These are phyloP conservation scores for Microstegium vimineum DNA, from an alignment of 176 grass and related monocot genomes.

Conservation along the genomic window DNA sequence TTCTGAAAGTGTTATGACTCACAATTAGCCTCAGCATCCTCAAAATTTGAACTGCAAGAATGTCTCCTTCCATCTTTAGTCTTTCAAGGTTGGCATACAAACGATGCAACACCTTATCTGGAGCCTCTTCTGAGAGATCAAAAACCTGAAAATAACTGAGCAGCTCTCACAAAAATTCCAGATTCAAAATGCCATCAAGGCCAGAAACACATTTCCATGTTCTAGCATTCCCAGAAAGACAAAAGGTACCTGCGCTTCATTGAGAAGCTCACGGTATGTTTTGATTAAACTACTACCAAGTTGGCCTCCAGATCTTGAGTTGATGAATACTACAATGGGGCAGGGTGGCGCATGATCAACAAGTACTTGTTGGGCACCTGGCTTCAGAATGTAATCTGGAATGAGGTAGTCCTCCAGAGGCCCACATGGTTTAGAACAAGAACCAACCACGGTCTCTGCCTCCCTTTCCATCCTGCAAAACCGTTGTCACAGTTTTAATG, in stretches of 20 bases:
- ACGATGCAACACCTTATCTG: slow-evolving; percentile 77
- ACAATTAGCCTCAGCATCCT: slow-evolving; percentile 81
- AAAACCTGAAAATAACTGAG: slow-evolving; percentile 59
- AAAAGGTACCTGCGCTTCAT: slow-evolving; percentile 64
- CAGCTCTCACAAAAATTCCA: slow-evolving; percentile 10
- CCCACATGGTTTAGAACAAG: slow-evolving; percentile 35
- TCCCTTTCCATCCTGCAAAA: slow-evolving; percentile 58
- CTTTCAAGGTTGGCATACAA: slow-evolving; percentile 85
- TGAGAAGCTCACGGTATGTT: slow-evolving; percentile 78
- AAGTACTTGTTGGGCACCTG: slow-evolving; percentile 26
- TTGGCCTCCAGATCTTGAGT: slow-evolving; percentile 79
- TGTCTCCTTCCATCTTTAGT: slow-evolving; percentile 51
- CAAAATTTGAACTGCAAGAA: slow-evolving; percentile 58
- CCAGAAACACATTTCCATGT: background rate
- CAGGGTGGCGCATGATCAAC: slow-evolving; percentile 33
- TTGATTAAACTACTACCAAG: slow-evolving; percentile 75
- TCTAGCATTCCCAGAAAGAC: background rate
- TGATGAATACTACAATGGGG: slow-evolving; percentile 87
- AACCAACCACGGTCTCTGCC: slow-evolving; percentile 12
- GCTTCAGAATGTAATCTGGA: slow-evolving; percentile 76
- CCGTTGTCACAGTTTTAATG: background rate
- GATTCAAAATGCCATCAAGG: background rate
- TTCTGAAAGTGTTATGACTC: slow-evolving; percentile 40
- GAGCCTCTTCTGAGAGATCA: slow-evolving; percentile 83
- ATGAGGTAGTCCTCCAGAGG: slow-evolving; percentile 53